Conservation (phyloP, 2,329 filamentous ascomycete species). For the Didymella pinodella region DNA sequence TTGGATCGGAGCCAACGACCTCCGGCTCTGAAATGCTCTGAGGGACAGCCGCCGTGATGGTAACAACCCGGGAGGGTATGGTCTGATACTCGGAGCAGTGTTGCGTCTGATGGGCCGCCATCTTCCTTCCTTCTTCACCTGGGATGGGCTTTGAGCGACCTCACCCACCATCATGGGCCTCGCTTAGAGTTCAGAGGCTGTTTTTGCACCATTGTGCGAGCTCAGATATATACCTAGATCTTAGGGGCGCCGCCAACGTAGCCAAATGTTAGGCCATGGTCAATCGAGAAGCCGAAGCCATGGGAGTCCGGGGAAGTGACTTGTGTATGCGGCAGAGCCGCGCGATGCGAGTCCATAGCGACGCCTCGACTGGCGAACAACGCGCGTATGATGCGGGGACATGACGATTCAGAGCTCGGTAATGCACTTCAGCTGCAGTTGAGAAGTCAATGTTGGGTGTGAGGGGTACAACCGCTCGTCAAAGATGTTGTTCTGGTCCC, state of each 20-base stretch:
- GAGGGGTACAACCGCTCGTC: neutral
- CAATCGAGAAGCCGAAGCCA: neutral
- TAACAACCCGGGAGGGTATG: neutral
- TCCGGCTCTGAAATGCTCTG: neutral
- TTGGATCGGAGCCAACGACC: constrained; percentile 1
- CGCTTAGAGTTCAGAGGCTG: neutral
- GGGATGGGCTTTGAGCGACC: constrained; percentile 1
- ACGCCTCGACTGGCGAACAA: neutral
- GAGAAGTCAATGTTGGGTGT: neutral
- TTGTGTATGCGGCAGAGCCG: neutral
- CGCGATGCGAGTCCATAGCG: neutral
- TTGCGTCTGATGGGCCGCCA: constrained; percentile 10
- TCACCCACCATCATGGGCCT: constrained; percentile 8
- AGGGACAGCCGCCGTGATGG: constrained; percentile 1
- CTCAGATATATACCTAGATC: constrained; percentile 3
- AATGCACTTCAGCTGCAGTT: neutral
- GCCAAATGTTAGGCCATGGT: constrained; percentile 1
- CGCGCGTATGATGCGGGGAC: neutral
- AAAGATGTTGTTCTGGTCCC: neutral
- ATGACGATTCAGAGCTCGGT: neutral
- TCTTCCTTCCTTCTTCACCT: constrained; percentile 4
- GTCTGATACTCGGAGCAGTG: neutral
- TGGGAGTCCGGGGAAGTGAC: neutral
- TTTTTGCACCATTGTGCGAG: constrained; percentile 1
- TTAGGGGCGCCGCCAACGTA: neutral